Percentiles rank a stretch among this genome's conserved stretches.
Evolutionary conservation across 306 rosid genomes (phyloP).

Genomic region (Cyclanthera cordifolia): DNA sequence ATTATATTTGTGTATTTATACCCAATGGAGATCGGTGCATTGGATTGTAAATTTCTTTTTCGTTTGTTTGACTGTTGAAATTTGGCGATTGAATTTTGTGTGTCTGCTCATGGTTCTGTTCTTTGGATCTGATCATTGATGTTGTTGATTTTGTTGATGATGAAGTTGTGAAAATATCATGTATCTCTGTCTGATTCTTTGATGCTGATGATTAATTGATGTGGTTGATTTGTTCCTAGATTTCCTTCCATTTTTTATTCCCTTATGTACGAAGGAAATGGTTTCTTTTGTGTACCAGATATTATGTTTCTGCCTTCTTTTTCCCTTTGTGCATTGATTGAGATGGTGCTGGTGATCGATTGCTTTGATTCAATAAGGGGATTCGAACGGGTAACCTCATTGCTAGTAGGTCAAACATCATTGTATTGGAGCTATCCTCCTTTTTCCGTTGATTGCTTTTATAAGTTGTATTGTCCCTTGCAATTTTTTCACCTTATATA

Average conservation of each 20-base stretch:
- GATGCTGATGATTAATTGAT: slow-evolving; percentile 51
- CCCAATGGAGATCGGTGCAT: neutral
- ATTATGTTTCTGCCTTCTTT: neutral
- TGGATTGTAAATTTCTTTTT: neutral
- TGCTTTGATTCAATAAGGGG: neutral
- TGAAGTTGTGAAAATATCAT: slow-evolving; percentile 40
- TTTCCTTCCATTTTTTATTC: neutral
- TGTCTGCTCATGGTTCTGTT: neutral
- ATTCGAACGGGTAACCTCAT: too few species aligned
- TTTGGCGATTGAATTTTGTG: neutral
- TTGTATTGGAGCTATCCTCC: too few species aligned
- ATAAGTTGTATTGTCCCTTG: neutral
- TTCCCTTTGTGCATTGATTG: neutral
- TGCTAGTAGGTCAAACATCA: too few species aligned
- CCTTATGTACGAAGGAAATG: neutral
- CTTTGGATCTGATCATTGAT: neutral
- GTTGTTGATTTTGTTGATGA: slow-evolving; percentile 38
- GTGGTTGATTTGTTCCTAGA: neutral
- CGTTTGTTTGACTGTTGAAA: neutral
- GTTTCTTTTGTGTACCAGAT: neutral
- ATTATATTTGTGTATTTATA: neutral
- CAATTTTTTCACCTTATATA: neutral
- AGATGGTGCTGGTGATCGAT: neutral
- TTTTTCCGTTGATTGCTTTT: neutral
- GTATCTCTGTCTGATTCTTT: slow-evolving; percentile 69